Evolutionary conservation across 192 early-diverging fungal species (phyloP).

Genomic region (Mortierella claussenii): DNA sequence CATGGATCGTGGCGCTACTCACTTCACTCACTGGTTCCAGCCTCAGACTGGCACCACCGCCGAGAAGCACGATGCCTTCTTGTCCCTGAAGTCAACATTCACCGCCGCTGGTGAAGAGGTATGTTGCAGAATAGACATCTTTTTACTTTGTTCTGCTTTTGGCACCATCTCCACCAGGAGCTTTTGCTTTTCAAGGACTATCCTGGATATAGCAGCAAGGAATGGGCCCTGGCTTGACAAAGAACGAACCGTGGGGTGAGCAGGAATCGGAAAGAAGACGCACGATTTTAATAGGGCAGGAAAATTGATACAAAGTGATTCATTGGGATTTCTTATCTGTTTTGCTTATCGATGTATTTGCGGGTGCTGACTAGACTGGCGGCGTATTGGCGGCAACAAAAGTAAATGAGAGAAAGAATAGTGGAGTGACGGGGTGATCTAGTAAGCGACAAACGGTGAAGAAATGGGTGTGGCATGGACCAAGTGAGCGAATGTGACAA

Average conservation of each 20-base stretch:
- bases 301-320: slow-evolving; percentile 15
- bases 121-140: slow-evolving; percentile 51
- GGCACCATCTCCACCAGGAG: too few relatives aligned
- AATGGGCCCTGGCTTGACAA: too few relatives aligned
- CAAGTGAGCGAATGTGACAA: too few relatives aligned
- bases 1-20: slow-evolving; percentile 95
- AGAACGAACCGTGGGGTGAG: too few relatives aligned
- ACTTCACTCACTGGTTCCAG: slow-evolving; percentile 99
- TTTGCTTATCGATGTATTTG: slow-evolving; percentile 1
- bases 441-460: too few relatives aligned
- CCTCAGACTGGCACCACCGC: slow-evolving; percentile 98
- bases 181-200: too few relatives aligned
- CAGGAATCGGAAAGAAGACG: not conserved
- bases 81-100: slow-evolving; percentile 87
- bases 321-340: slow-evolving; percentile 8
- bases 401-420: not conserved
- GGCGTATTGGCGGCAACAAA: not conserved
- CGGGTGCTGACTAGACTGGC: not conserved
- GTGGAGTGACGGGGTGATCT: too few relatives aligned
- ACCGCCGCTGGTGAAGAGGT: slow-evolving; percentile 89
- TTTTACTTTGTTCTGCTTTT: too few relatives aligned
- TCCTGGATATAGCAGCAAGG: too few relatives aligned
- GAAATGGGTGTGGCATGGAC: too few relatives aligned
- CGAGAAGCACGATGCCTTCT: slow-evolving; percentile 99
- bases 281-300: too few relatives aligned